A percentile compares a stretch with the other conserved stretches of the same genome.
Conservation (phyloP, 352 stramenopile genomes). For the Phytophthora aleatoria region DNA sequence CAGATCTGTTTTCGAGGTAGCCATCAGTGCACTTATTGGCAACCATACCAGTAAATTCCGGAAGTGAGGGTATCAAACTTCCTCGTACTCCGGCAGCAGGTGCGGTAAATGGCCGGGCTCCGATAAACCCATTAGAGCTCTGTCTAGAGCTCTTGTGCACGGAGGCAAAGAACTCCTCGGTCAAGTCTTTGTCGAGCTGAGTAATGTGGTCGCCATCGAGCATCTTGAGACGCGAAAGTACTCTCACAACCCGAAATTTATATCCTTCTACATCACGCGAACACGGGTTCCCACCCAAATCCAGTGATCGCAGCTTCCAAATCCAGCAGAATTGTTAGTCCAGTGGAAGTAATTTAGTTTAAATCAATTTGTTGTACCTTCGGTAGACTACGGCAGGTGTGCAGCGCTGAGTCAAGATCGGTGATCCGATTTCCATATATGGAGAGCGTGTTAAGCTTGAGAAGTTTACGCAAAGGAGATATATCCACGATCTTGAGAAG, state of each 20-base stretch:
- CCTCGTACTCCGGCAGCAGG: conserved; percentile 23
- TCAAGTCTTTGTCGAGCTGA: conserved; percentile 73
- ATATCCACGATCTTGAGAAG: conserved; percentile 50
- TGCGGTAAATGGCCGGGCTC: conserved; percentile 46
- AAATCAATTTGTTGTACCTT: conserved; percentile 36
- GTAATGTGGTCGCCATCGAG: conserved; percentile 80
- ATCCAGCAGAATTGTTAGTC: background rate
- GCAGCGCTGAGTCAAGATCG: conserved; percentile 50
- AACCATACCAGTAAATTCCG: conserved; percentile 6
- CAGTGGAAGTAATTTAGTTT: background rate
- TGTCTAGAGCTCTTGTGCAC: conserved; percentile 8
- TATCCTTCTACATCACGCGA: conserved; percentile 63
- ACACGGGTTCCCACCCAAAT: conserved; percentile 80
- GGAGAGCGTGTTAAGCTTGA: conserved; percentile 62
- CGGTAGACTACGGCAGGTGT: conserved; percentile 53
- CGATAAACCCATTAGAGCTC: conserved; percentile 25
- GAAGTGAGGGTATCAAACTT: background rate
- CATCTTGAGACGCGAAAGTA: conserved; percentile 63
- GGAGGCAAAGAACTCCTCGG: conserved; percentile 57
- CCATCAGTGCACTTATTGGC: background rate
- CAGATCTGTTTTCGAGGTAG: background rate
- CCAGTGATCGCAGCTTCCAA: conserved; percentile 63
- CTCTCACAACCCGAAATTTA: conserved; percentile 73
- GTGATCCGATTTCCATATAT: conserved; percentile 62
- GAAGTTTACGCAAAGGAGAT: conserved; percentile 44